These are phyloP conservation scores for Pleurotus cornucopiae DNA, from an alignment of 768 basidiomycete genomes.

Conservation along the genomic window DNA sequence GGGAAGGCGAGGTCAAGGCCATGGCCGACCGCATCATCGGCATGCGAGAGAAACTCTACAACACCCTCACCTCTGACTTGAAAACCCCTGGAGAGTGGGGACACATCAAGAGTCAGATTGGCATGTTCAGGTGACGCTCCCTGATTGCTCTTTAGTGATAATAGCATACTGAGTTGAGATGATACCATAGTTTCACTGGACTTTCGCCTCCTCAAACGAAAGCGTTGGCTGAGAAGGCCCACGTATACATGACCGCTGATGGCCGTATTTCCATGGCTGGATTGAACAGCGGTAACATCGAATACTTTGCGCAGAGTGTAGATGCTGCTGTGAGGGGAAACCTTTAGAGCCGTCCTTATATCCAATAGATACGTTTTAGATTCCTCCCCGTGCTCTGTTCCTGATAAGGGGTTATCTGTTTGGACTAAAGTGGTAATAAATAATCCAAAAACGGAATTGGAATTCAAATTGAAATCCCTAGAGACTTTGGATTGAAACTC, in stretches of 20 bases:
- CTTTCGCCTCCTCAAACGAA: slow-evolving; percentile 76
- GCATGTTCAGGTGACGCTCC: slow-evolving; percentile 88
- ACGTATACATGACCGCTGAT: slow-evolving; percentile 92
- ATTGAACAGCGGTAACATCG: slow-evolving; percentile 77
- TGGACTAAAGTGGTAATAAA: not conserved
- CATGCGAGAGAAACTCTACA: slow-evolving; percentile 84
- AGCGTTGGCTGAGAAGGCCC: slow-evolving; percentile 79
- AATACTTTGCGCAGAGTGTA: slow-evolving; percentile 87
- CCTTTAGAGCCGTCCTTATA: slow-evolving; percentile 39
- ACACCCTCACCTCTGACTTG: slow-evolving; percentile 67
- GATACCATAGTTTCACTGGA: slow-evolving; percentile 70
- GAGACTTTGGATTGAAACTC: not conserved
- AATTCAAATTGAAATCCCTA: not conserved
- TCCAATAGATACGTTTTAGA: slow-evolving; percentile 10
- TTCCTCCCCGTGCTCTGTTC: not conserved
- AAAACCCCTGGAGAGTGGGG: slow-evolving; percentile 94
- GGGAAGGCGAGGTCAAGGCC: slow-evolving; percentile 89
- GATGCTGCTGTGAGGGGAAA: slow-evolving; percentile 77
- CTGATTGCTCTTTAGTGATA: slow-evolving; percentile 1
- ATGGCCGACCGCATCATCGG: slow-evolving; percentile 95
- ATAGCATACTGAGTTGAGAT: not conserved
- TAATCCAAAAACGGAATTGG: not conserved
- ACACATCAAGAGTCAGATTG: slow-evolving; percentile 93
- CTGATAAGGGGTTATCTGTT: not conserved
- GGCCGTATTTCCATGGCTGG: slow-evolving; percentile 95